phyloP scores from a whole-genome alignment of 169 alveolate genomes.

The Cryptosporidium muris region DNA sequence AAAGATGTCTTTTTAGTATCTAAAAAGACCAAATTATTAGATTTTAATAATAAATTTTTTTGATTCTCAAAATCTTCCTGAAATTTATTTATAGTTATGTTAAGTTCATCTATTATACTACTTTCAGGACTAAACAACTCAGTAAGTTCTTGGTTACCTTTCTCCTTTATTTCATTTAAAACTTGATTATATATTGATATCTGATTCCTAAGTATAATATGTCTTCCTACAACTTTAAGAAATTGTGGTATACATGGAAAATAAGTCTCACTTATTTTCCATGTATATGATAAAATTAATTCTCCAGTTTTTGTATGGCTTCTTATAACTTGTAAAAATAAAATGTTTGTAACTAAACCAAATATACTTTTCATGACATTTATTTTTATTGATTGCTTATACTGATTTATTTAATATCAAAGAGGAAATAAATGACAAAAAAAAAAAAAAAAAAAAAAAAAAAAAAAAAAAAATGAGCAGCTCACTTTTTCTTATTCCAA shows the following conservation, averaged over 20 bases:
- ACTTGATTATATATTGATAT: background rate
- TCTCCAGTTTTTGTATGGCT: background rate
- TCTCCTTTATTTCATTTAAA: background rate
- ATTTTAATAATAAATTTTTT: background rate
- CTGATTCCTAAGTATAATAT: constrained; percentile 3
- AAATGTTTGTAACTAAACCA: too few relatives aligned
- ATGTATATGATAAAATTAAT: constrained; percentile 22
- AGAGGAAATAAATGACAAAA: too few relatives aligned
- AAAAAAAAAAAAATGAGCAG: too few relatives aligned
- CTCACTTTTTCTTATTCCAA: too few relatives aligned
- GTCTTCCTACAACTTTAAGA: constrained; percentile 12
- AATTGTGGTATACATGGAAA: constrained; percentile 62
- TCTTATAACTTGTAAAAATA: too few relatives aligned
- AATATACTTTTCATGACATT: too few relatives aligned
- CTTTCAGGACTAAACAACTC: constrained; percentile 2
- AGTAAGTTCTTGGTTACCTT: background rate
- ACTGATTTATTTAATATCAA: too few relatives aligned
- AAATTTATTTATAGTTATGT: background rate
- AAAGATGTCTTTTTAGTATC: background rate
- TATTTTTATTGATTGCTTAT: too few relatives aligned
- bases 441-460: too few relatives aligned
- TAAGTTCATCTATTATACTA: background rate
- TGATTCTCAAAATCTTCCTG: background rate
- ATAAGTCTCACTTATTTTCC: constrained; percentile 12
- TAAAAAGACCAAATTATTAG: background rate